Conservation (phyloP, 2,329 filamentous ascomycete genomes). For the Capronia epimyces region DNA sequence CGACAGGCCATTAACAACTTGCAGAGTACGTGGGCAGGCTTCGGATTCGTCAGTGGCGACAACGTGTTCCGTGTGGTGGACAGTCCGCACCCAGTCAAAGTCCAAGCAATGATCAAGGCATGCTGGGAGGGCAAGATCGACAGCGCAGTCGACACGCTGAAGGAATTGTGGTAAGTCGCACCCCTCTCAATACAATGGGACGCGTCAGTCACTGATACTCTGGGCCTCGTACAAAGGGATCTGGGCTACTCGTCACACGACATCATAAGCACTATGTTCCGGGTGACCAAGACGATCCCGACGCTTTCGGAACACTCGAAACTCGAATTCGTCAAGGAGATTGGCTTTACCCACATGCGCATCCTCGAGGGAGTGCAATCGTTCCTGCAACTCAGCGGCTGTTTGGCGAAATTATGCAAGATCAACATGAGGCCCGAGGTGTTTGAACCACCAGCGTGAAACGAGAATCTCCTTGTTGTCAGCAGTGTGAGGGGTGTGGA, state of each 20-base stretch:
- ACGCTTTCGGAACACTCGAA: slow-evolving; percentile 90
- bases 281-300: slow-evolving; percentile 91
- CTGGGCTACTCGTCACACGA: slow-evolving; percentile 98
- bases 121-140: slow-evolving; percentile 92
- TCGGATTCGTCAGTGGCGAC: slow-evolving; percentile 93
- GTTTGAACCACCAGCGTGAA: slow-evolving; percentile 50
- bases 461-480: not conserved
- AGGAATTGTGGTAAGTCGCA: slow-evolving; percentile 70
- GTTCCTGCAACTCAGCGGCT: slow-evolving; percentile 86
- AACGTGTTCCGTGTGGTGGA: slow-evolving; percentile 98
- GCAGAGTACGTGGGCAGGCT: slow-evolving; percentile 86
- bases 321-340: slow-evolving; percentile 96
- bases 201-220: slow-evolving; percentile 14
- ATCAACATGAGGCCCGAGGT: slow-evolving; percentile 92
- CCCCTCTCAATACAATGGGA: slow-evolving; percentile 6
- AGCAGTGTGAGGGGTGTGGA: too few species aligned
- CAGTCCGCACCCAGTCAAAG: slow-evolving; percentile 93
- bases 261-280: slow-evolving; percentile 98
- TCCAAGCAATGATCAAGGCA: slow-evolving; percentile 96
- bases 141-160: slow-evolving; percentile 74
- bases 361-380: slow-evolving; percentile 97
- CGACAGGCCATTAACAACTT: slow-evolving; percentile 98
- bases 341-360: slow-evolving; percentile 98
- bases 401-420: slow-evolving; percentile 82
- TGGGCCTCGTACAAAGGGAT: slow-evolving; percentile 44